A percentile compares a stretch with the other conserved stretches of the same genome.
Conservation (phyloP, 2,329 filamentous ascomycete genomes). For the Orbilia brochopaga region DNA sequence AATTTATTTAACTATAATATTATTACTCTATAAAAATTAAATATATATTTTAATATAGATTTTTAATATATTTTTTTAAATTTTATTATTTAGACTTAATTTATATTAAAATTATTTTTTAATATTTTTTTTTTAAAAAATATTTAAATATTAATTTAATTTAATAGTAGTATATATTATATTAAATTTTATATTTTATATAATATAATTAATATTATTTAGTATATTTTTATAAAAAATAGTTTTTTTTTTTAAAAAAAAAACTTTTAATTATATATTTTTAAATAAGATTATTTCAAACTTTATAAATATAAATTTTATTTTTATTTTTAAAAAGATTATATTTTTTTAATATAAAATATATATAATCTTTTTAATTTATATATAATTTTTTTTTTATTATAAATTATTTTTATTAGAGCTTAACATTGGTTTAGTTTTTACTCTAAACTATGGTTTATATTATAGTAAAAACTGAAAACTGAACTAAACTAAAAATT, state of each 20-base stretch:
- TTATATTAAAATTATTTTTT: slow-evolving; percentile 15
- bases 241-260: slow-evolving; percentile 15
- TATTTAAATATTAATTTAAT: slow-evolving; percentile 19
- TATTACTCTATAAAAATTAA: slow-evolving; percentile 24
- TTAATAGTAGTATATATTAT: slow-evolving; percentile 7
- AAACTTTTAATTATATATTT: slow-evolving; percentile 7
- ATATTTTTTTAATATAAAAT: slow-evolving; percentile 29
- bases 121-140: slow-evolving; percentile 12
- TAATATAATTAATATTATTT: slow-evolving; percentile 23
- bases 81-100: slow-evolving; percentile 27
- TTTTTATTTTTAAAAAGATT: slow-evolving; percentile 28
- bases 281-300: slow-evolving; percentile 14
- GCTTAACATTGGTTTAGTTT: too few relatives aligned
- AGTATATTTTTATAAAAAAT: slow-evolving; percentile 18
- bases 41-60: slow-evolving; percentile 21
- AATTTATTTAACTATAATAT: slow-evolving; percentile 21
- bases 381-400: slow-evolving; percentile 53
- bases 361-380: slow-evolving; percentile 29
- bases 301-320: slow-evolving; percentile 27
- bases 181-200: slow-evolving; percentile 3
- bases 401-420: slow-evolving; percentile 42
- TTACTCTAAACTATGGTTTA: too few relatives aligned
- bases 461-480: too few relatives aligned
- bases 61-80: slow-evolving; percentile 52
- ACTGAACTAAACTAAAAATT: too few relatives aligned